Percentiles rank a stretch among this genome's conserved stretches.
Evolutionary conservation across 2,329 filamentous ascomycete genomes (phyloP).

Genomic region (Colletotrichum noveboracense): DNA sequence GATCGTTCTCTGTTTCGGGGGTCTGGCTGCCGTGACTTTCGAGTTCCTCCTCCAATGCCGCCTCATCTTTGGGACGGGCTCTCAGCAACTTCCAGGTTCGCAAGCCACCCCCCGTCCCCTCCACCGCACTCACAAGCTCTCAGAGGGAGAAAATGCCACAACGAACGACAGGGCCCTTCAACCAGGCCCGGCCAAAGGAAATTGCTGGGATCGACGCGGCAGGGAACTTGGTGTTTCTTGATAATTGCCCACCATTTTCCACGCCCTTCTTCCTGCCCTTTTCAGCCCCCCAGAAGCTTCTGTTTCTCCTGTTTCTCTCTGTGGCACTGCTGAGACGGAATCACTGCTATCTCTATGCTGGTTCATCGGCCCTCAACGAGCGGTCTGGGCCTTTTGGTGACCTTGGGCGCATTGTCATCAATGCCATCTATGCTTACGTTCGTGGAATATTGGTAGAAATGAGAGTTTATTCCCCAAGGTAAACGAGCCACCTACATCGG

Average conservation of each 20-base stretch:
- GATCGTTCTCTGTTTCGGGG: slow-evolving; percentile 15
- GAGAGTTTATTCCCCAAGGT: background rate
- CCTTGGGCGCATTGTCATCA: background rate
- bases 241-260: slow-evolving; percentile 9
- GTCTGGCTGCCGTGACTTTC: background rate
- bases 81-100: background rate
- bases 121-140: background rate
- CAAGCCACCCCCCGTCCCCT: background rate
- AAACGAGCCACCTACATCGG: background rate
- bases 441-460: background rate
- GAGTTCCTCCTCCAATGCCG: background rate
- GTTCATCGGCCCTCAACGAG: background rate
- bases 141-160: background rate
- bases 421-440: background rate
- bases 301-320: background rate
- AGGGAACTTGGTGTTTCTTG: slow-evolving; percentile 17
- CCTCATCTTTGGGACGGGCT: background rate
- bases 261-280: background rate
- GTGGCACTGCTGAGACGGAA: background rate
- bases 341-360: background rate
- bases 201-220: slow-evolving; percentile 16
- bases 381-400: background rate
- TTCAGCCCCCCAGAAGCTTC: slow-evolving; percentile 6
- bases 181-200: slow-evolving; percentile 2
- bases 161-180: background rate